Evolutionary conservation across 2,329 filamentous ascomycete genomes (phyloP), one percentile per base, ranked within the genome.

Genomic region (Trichoderma sp.): DNA sequence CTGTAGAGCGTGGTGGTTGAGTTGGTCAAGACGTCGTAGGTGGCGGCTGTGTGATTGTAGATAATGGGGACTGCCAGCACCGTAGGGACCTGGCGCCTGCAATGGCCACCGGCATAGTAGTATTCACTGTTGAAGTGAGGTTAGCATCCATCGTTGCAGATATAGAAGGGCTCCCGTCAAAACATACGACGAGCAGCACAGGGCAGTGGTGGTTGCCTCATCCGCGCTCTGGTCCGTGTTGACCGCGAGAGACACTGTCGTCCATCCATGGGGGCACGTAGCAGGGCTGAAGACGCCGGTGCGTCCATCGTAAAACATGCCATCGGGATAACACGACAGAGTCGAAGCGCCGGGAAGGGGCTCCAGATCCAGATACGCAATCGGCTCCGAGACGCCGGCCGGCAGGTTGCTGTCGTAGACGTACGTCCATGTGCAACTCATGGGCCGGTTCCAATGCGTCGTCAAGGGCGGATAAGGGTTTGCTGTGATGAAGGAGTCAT

Each of bases 151-250:
- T 28, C 41, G n/a, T 24, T 21, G 5, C 1, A 30, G 7, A 28
- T 39, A 43, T 58, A 30, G n/a, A 24, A 24, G 17, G 34, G 9
- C 14, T 54, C 21, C 21, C 41, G n/a, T 21, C 55, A 30, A 21
- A 39, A 65, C 78, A 66, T 76, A 79, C 78, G 74, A 78, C 62
- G 78, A 79, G 59, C 78, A 79, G 67, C 78, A 79, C 17, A 78
- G 70, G 5, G 76, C 76, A 12, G 77, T 79, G 7, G 76, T 79
- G n/a, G 75, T 78, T 30, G 73, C 73, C 51, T 73, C 69, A 12
- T 69, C 67, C 58, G 67, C 65, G 34, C 66, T 65, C 56, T 73
- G 70, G 10, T 75, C 71, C 2, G 72, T 74, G 44, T 74, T 73
- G 26, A 74, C 71, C 1, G 67, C 69, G 7, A 77, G 67, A 17